Base-by-base conservation (phyloP, 2,329 filamentous ascomycete species). In the Macrophomina phaseolina region DNA sequence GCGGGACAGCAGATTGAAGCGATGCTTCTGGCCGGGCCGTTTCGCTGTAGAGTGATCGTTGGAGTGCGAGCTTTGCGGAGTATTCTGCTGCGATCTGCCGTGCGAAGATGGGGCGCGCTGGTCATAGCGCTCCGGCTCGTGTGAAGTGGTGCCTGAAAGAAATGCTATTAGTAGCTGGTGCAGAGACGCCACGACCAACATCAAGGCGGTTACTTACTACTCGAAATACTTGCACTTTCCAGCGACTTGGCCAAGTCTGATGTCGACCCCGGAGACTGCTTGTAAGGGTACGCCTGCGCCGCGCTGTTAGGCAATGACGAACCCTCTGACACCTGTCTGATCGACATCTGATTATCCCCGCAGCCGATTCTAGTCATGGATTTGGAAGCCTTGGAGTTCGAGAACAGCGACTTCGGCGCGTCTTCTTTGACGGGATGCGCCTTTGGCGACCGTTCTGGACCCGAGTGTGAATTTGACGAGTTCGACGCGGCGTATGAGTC, bases 361-460 rank as follows among this genome's bases (percentile, higher is more conserved):
- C 45, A 45, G 18, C 49, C 49, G 38, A 81, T 68, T 51, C 80
- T 81, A 51, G 76, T 80, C 5, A 81, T 81, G 34, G 82, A 83
- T 67, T 82, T 84, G 5, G 79, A 78, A 11, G 81, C 81, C 66
- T 80, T 78, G 67, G 83, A 79, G 69, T 84, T 84, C 51, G 80
- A 77, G 69, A 84, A 84, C 69, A 84, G 83, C 70, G 71, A 75
- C 61, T 77, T 75, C 11, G 79, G 73, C 16, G 61, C 73, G 61
- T 80, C 78, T 70, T 79, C 78, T 60, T 75, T 75, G 58, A 71
- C 72, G 65, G 75, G 77, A 7, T 76, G 74, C 2, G 77, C 77
- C 46, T 53, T 61, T 14, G 65, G 56, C 18, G 65, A 67, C 38
- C 65, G 40, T 5, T 60, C 48, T 32, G 65, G 65, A 11, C 45